phyloP scores from a whole-genome alignment of 345 rosid species.

The Salix koriyanagi region DNA sequence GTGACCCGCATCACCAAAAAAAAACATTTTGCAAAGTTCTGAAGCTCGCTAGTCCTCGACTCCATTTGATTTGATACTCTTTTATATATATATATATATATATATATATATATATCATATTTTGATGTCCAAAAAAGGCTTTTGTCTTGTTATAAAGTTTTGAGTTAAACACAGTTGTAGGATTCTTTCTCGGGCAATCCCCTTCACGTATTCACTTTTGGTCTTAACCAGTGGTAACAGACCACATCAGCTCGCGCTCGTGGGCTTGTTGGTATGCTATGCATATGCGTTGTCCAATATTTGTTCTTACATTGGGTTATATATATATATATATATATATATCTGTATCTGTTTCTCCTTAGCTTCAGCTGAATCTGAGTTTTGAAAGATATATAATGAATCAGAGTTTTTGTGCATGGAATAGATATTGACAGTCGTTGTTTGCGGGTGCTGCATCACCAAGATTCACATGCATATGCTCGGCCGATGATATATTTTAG shows the following conservation, averaged over 20 bases:
- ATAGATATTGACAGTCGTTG: slow-evolving; percentile 46
- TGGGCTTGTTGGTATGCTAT: slow-evolving; percentile 10
- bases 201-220: slow-evolving; percentile 22
- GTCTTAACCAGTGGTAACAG: slow-evolving; percentile 19
- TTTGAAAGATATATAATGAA: not conserved
- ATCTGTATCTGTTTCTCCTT: not conserved
- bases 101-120: not conserved
- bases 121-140: slow-evolving; percentile 4
- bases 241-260: slow-evolving; percentile 28
- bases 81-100: no score
- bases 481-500: slow-evolving; percentile 9
- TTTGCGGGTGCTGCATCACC: slow-evolving; percentile 84
- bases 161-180: slow-evolving; percentile 8
- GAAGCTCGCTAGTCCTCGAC: not conserved
- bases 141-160: slow-evolving; percentile 12
- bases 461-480: slow-evolving; percentile 84
- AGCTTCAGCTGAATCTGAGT: not conserved
- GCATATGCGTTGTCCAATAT: not conserved
- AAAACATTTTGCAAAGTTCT: not conserved
- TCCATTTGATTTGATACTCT: no score
- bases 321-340: not conserved
- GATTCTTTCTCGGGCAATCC: slow-evolving; percentile 19
- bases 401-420: slow-evolving; percentile 18
- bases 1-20: not conserved
- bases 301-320: not conserved